Evolutionary conservation across 441 rosid genomes (phyloP).

Genomic region (Populus hybrid): DNA sequence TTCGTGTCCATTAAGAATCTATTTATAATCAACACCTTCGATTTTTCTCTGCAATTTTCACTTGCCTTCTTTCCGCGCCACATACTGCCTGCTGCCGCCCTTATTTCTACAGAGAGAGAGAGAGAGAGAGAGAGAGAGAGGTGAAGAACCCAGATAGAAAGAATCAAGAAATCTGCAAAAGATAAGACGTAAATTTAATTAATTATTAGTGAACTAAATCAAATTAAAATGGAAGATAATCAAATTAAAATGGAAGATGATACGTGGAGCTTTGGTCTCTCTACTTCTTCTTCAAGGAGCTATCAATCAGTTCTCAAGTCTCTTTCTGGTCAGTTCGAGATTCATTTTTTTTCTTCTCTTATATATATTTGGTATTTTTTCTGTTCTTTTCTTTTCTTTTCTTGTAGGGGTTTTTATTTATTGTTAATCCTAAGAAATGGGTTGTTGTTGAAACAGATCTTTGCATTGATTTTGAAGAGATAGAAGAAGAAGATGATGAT

Average conservation of each 20-base stretch:
- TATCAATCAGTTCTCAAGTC: conserved; percentile 44
- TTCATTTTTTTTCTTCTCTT: not conserved
- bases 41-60: not conserved
- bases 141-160: not conserved
- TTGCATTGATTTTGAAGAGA: conserved; percentile 54
- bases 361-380: not conserved
- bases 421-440: not conserved
- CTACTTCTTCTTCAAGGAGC: conserved; percentile 47
- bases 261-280: conserved; percentile 42
- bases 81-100: too few relatives aligned
- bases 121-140: not conserved
- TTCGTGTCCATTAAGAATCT: not conserved
- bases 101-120: not conserved
- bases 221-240: too few relatives aligned
- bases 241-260: conserved; percentile 46
- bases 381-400: too few relatives aligned
- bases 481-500: conserved; percentile 39
- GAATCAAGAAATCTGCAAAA: not conserved
- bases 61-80: not conserved
- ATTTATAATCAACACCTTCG: not conserved
- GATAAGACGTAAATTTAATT: not conserved
- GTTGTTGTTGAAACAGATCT: conserved; percentile 41
- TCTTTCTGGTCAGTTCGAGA: conserved; percentile 43
- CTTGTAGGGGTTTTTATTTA: conserved; percentile 7
- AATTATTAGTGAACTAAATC: not conserved